These are phyloP conservation scores for Curvularia eragrostidis DNA, from an alignment of 2,329 filamentous ascomycete genomes.

Conservation along the genomic window DNA sequence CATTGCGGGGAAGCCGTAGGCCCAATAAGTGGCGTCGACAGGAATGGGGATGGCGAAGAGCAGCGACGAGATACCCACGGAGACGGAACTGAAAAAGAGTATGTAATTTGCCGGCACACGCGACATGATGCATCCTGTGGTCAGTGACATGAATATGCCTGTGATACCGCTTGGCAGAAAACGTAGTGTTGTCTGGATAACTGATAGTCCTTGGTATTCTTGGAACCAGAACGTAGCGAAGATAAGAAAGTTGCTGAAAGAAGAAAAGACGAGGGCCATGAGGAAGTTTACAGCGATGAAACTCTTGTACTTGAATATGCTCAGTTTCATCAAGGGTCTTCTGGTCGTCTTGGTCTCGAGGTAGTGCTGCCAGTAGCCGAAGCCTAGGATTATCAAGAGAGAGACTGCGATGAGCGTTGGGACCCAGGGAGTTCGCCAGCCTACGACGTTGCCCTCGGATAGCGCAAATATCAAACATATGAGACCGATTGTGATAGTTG, in stretches of 20 bases:
- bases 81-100: conserved; percentile 64
- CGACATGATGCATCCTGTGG: conserved; percentile 53
- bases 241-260: not conserved
- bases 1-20: conserved; percentile 71
- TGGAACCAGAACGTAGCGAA: not conserved
- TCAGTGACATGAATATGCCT: conserved; percentile 64
- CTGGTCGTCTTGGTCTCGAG: conserved; percentile 61
- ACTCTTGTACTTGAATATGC: conserved; percentile 64
- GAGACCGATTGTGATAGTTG: conserved; percentile 67
- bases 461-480: conserved; percentile 70
- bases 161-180: conserved; percentile 71
- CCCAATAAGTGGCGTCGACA: conserved; percentile 68
- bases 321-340: conserved; percentile 70
- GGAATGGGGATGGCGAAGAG: conserved; percentile 71
- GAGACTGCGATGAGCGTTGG: conserved; percentile 65
- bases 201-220: not conserved
- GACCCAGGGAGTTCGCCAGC: conserved; percentile 70
- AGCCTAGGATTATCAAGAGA: conserved; percentile 61
- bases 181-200: conserved; percentile 42
- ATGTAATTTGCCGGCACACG: conserved; percentile 66
- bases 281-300: conserved; percentile 51
- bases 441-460: conserved; percentile 72
- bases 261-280: not conserved
- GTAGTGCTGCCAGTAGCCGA: conserved; percentile 67
- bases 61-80: conserved; percentile 62